Evolutionary conservation across 2,329 filamentous ascomycete species (phyloP), one percentile per base, ranked within the genome.

Genomic region (Cordyceps cicadae): DNA sequence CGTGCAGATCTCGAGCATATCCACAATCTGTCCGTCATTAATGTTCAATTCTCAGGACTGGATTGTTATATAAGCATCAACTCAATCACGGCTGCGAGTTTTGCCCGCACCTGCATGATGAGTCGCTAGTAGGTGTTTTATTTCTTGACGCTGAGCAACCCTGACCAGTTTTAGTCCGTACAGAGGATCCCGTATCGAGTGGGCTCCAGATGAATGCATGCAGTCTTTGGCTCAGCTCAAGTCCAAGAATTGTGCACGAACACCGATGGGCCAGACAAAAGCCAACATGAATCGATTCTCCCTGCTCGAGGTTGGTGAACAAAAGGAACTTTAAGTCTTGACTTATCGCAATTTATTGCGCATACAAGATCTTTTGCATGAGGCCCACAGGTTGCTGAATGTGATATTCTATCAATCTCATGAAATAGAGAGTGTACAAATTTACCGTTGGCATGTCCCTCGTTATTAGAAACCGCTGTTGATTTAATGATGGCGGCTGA

Each of bases 1-100:
- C 84, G 87, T 12, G 80, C 86, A 5, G 88, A 95, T 66, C 79
- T 94, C 43, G 87, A 92, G 26, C 90, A 95, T 70, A 93, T 95
- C 63, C 86, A 93, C 75, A 89, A 90, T 63, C 79, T 95, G 1
- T 77, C 87, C 24, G 81, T 95, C 12, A 78, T 94, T 67, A 81
- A 81, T 49, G 75, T 94, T 50, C 73, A 75, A 8, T 87, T 89
- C 70, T 72, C 74, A 3, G 76, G 79, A 19, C 78, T 79, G 4
- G 82, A 85, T 70, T 87, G 82, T 62, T 83, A 83, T 70, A 84
- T 95, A 64, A 86, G 83, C 60, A 90, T 87, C 8, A 95, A 92
- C 71, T 91, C 89, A 0, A 81, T 95, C 11, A 81, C 87, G 67
- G 87, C 88, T 63, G 88, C 90, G 12, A 80, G 90, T 57, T 90